Evolutionary conservation across 192 early-diverging fungal genomes (phyloP).

Genomic region (Entomortierella chlamydospora): DNA sequence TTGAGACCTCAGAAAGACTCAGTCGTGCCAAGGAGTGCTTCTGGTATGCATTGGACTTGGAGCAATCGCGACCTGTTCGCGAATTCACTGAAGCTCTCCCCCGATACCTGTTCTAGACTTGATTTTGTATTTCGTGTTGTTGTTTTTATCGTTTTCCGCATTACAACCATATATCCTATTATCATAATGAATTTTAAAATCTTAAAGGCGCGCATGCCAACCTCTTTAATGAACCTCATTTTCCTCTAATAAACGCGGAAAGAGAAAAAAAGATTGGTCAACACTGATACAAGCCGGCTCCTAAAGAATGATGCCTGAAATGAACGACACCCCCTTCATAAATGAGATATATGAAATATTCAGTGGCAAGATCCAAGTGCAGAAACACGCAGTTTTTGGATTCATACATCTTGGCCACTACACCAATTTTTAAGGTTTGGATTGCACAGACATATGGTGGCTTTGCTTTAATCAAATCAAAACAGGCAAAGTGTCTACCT

Average conservation of each 20-base stretch:
- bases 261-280: no score
- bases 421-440: neutral
- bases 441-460: neutral
- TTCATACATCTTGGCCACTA: no score
- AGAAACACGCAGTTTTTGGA: no score
- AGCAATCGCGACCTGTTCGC: conserved; percentile 60
- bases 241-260: no score
- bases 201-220: no score
- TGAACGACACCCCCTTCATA: no score
- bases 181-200: no score
- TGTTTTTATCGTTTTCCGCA: neutral
- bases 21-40: conserved; percentile 66
- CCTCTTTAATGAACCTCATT: neutral
- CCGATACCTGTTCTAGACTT: conserved; percentile 21
- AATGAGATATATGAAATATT: no score
- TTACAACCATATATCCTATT: neutral
- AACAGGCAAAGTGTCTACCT: neutral
- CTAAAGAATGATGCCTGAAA: no score
- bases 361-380: no score
- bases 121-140: neutral
- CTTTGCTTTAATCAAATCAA: neutral
- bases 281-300: no score
- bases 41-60: conserved; percentile 70
- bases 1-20: conserved; percentile 53
- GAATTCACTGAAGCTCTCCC: conserved; percentile 21